These are phyloP conservation scores for Ilex asprella DNA, from an alignment of 257 asterid species.

Conservation along the genomic window DNA sequence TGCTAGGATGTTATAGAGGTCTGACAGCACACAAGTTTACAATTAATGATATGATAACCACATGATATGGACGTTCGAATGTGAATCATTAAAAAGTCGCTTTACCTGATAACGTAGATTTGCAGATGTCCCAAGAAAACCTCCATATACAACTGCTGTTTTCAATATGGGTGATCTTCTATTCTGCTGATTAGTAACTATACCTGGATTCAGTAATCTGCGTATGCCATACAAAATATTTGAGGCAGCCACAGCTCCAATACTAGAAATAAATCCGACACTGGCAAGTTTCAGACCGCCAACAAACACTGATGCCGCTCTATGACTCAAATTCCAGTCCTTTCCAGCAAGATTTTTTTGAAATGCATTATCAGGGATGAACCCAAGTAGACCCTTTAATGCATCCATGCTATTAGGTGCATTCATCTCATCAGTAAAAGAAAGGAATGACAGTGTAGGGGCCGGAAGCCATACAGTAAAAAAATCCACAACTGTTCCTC, in stretches of 20 bases:
- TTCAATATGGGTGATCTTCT: constrained; percentile 83
- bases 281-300: constrained; percentile 91
- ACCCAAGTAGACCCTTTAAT: constrained; percentile 75
- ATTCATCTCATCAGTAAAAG: constrained; percentile 34
- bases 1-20: too few relatives aligned
- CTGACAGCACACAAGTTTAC: too few relatives aligned
- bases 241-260: constrained; percentile 92
- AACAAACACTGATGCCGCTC: constrained; percentile 75
- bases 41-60: too few relatives aligned
- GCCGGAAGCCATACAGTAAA: constrained; percentile 99
- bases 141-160: constrained; percentile 67
- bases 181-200: constrained; percentile 34
- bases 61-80: too few relatives aligned
- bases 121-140: constrained; percentile 87
- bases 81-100: constrained; percentile 6
- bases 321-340: constrained; percentile 75
- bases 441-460: constrained; percentile 77
- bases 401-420: constrained; percentile 58
- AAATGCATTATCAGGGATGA: constrained; percentile 95
- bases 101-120: constrained; percentile 87
- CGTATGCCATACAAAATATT: constrained; percentile 47
- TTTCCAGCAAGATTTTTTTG: constrained; percentile 70
- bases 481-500: constrained; percentile 88
- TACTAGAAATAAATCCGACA: constrained; percentile 90
- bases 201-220: constrained; percentile 49